Percentiles rank a stretch among this genome's conserved stretches.
phyloP scores from a whole-genome alignment of 192 early-diverging fungal genomes.

The Phycomyces nitens region DNA sequence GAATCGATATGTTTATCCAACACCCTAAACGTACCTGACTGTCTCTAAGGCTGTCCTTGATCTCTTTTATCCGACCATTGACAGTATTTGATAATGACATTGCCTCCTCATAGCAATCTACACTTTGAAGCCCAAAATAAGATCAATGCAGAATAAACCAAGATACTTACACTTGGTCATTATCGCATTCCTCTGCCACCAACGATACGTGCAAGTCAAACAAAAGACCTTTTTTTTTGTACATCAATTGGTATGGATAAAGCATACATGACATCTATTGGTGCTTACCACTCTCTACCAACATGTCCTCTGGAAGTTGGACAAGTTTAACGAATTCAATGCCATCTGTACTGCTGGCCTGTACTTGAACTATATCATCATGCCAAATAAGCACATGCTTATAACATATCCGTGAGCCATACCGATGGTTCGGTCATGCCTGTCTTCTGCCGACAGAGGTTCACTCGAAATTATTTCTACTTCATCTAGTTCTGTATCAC shows the following conservation, averaged over 20 bases:
- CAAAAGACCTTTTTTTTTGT: slow-evolving; percentile 13
- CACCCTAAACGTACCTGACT: neutral
- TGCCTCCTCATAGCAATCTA: neutral
- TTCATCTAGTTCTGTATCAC: neutral
- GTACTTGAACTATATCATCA: neutral
- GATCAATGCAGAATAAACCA: neutral
- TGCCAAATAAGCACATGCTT: no score
- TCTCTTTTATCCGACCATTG: slow-evolving; percentile 1
- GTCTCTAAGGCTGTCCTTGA: neutral
- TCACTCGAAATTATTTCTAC: neutral
- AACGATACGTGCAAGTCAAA: slow-evolving; percentile 31
- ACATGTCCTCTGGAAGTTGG: slow-evolving; percentile 1
- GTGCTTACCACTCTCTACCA: slow-evolving; percentile 7
- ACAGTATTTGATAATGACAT: neutral
- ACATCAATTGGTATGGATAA: no score
- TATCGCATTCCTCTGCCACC: slow-evolving; percentile 1
- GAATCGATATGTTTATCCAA: no score
- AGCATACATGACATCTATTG: no score
- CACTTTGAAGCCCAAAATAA: neutral
- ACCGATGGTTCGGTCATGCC: neutral
- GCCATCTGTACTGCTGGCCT: slow-evolving; percentile 11
- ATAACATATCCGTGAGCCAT: neutral
- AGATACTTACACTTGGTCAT: slow-evolving; percentile 9
- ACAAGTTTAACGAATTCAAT: slow-evolving; percentile 27
- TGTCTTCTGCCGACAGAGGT: neutral